These are phyloP conservation scores for Candida hungchunana DNA, from an alignment of 805 yeast species.

Conservation along the genomic window DNA sequence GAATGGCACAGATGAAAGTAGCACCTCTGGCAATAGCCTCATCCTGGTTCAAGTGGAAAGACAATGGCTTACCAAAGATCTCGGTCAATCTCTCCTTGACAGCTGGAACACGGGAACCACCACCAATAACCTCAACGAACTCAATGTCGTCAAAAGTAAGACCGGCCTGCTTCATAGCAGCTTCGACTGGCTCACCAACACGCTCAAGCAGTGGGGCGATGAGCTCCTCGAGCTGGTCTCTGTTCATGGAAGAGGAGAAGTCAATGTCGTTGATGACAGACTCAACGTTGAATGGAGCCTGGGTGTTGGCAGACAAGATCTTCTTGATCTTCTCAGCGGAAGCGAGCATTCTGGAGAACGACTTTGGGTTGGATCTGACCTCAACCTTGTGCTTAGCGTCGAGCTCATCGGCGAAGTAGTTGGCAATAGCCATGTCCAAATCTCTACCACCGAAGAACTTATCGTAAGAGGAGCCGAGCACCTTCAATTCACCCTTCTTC, in stretches of 20 bases:
- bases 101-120: conserved; percentile 95
- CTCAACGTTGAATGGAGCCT: conserved; percentile 93
- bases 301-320: conserved; percentile 91
- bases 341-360: conserved; percentile 84
- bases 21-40: conserved; percentile 99
- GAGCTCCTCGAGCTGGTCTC: conserved; percentile 91
- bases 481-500: conserved; percentile 94
- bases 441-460: conserved; percentile 98
- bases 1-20: conserved; percentile 97
- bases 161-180: conserved; percentile 79
- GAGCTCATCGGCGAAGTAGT: conserved; percentile 92
- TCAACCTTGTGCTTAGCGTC: conserved; percentile 90
- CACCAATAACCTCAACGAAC: conserved; percentile 94
- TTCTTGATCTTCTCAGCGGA: conserved; percentile 94
- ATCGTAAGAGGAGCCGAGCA: conserved; percentile 88
- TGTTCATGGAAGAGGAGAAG: conserved; percentile 80
- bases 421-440: conserved; percentile 89
- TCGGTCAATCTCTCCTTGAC: conserved; percentile 78
- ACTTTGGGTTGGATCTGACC: conserved; percentile 87
- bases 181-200: conserved; percentile 71
- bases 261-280: conserved; percentile 97
- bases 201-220: conserved; percentile 78
- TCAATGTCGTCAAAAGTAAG: conserved; percentile 71
- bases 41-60: conserved; percentile 96
- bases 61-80: conserved; percentile 78